These are phyloP conservation scores for Fusarium acutatum DNA, from an alignment of 2,329 filamentous ascomycete species.

Conservation along the genomic window DNA sequence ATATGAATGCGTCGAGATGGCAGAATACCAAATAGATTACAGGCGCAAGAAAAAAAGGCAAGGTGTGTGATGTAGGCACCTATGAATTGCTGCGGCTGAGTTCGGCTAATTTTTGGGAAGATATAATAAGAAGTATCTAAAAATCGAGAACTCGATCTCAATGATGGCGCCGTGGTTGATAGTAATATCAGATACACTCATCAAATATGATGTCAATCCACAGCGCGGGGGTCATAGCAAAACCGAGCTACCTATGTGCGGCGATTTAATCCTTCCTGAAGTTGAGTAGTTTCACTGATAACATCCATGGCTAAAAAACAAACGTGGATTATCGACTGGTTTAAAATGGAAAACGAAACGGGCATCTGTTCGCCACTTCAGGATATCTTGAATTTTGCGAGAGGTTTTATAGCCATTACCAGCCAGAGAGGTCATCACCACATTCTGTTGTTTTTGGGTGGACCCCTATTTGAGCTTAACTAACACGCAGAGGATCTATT, in stretches of 20 bases:
- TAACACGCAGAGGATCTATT: slow-evolving; percentile 1
- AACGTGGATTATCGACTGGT: slow-evolving; percentile 18
- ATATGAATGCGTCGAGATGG: not conserved
- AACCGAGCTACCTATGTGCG: not conserved
- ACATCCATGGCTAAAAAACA: not conserved
- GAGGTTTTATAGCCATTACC: not conserved
- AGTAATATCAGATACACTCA: not conserved
- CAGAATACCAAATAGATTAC: not conserved
- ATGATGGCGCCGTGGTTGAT: not conserved
- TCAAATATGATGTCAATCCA: slow-evolving; percentile 31
- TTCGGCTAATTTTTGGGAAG: not conserved
- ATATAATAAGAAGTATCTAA: not conserved
- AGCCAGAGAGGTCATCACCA: slow-evolving; percentile 3
- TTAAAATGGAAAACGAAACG: not conserved
- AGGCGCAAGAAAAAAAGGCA: not conserved
- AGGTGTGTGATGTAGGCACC: not conserved
- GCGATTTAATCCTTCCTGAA: not conserved
- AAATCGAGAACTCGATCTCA: not conserved
- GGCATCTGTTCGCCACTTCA: slow-evolving; percentile 10
- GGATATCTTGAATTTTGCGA: not conserved
- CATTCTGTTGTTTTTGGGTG: slow-evolving; percentile 13
- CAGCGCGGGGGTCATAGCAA: slow-evolving; percentile 8
- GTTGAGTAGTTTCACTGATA: slow-evolving; percentile 5
- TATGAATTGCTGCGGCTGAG: not conserved
- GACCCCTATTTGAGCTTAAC: slow-evolving; percentile 19